Conservation (phyloP, 2,329 filamentous ascomycete species). For the Aspergillus ustus region DNA sequence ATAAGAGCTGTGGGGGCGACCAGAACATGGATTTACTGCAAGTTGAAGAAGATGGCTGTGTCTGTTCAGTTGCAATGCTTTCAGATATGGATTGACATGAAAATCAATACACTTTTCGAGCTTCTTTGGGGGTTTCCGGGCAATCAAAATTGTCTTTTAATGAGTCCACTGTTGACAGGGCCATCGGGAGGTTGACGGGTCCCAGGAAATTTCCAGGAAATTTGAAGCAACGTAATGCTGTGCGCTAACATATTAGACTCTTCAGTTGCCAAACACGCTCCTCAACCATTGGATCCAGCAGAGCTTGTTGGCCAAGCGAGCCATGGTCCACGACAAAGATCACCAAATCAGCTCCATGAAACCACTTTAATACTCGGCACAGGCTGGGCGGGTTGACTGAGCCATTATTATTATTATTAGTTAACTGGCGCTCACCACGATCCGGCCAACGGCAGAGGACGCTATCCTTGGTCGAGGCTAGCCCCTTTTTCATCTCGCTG, state of each 20-base stretch:
- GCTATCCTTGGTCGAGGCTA: not conserved
- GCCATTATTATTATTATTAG: not conserved
- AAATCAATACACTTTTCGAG: not conserved
- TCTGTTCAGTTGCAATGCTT: not conserved
- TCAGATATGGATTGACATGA: no score
- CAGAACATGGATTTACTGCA: no score
- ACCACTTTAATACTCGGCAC: not conserved
- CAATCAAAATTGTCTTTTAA: not conserved
- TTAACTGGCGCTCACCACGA: not conserved
- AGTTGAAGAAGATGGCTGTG: not conserved
- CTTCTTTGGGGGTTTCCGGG: not conserved
- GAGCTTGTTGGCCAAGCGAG: not conserved
- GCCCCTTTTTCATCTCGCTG: not conserved
- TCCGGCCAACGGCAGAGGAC: not conserved
- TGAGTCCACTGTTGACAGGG: not conserved
- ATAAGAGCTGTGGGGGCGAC: not conserved
- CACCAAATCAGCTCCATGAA: not conserved
- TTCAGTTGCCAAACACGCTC: not conserved
- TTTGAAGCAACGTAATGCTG: constrained; percentile 12
- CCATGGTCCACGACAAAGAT: not conserved
- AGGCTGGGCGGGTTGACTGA: not conserved
- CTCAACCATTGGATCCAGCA: not conserved
- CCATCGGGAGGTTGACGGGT: not conserved
- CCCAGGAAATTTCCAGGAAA: constrained; percentile 11
- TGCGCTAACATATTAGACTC: not conserved